Evolutionary conservation across 2,329 filamentous ascomycete genomes (phyloP), one percentile per base, ranked within the genome.

Genomic region (Eurotiales sp.): DNA sequence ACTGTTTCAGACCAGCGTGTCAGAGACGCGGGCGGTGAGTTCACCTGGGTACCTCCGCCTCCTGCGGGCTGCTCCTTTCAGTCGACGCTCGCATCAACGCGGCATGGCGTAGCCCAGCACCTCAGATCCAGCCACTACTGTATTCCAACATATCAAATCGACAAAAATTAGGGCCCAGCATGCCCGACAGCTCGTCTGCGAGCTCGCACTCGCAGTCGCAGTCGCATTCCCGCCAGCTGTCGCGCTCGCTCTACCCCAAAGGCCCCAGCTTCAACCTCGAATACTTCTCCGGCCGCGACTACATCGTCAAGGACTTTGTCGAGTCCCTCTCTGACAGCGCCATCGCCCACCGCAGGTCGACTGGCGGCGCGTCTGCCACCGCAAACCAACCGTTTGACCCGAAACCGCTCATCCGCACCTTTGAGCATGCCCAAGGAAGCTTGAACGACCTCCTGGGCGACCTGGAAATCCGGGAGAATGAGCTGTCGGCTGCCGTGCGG

Each of bases 281-380:
- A 40, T 90, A 91, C 73, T 90, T 91, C 71, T 88, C 88, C 52
- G 88, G 79, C 67, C 88, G 88, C 63, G 93, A 97, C 73, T 99
- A 97, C 65, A 96, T 97, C 57, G 92, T 97, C 59, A 90, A 95
- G 64, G 93, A 99, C 74, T 99, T 99, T 67, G 86, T 99, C 61
- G 95, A 99, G 68, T 83, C 86, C 46, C 84, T 99, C 52, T 93
- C 92, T 46, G 91, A 97, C 57, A 87, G 79, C 60, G 88, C 90
- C 19, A 81, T 90, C 30, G 77, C 80, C 19, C 88, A 85, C 64
- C 88, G 93, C 49, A 86, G 88, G 54, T 96, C 91, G 12, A 84
- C 82, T 7, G 62, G 69, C 55, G 60, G 69, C 25, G 58, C 59
- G 34, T 63, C 32, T 55, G 68, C 47, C 34, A 37, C n/a, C n/a